phyloP scores from a whole-genome alignment of 257 asterid genomes.

The Voacanga thouarsii region DNA sequence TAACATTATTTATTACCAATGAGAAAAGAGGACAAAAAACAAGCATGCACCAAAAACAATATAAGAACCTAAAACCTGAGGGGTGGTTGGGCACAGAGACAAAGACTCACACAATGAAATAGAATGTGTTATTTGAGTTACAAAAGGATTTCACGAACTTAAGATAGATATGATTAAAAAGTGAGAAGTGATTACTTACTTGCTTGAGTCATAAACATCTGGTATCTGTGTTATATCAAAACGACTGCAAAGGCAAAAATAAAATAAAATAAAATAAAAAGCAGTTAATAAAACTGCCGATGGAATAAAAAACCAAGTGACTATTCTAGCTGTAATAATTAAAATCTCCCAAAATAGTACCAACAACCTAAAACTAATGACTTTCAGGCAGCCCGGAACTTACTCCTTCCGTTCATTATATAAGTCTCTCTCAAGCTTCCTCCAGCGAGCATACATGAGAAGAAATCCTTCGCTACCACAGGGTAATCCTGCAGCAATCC shows the following conservation, averaged over 20 bases:
- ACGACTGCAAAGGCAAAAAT: slow-evolving; percentile 52
- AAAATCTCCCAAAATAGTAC: not conserved
- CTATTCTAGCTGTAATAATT: not conserved
- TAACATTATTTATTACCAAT: not conserved
- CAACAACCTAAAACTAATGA: not conserved
- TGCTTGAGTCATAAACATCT: slow-evolving; percentile 97
- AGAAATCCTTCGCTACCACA: slow-evolving; percentile 99
- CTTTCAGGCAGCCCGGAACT: slow-evolving; percentile 15
- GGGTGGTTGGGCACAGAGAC: not conserved
- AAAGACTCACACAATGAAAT: not conserved
- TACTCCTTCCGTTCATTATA: slow-evolving; percentile 92
- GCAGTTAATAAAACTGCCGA: slow-evolving; percentile 21
- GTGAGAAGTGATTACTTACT: slow-evolving; percentile 48
- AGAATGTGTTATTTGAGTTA: not conserved
- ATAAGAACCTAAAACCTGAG: not conserved
- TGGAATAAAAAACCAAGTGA: not conserved
- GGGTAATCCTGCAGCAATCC: slow-evolving; percentile 97
- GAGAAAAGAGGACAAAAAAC: too few species aligned
- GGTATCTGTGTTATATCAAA: slow-evolving; percentile 94
- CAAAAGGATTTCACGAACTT: not conserved
- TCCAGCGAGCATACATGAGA: slow-evolving; percentile 99
- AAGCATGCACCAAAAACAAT: not conserved
- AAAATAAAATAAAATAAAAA: not conserved
- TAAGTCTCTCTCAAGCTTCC: slow-evolving; percentile 88
- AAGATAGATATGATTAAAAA: not conserved